Conservation (phyloP, 345 rosid genomes). For the Turnera subulata region DNA sequence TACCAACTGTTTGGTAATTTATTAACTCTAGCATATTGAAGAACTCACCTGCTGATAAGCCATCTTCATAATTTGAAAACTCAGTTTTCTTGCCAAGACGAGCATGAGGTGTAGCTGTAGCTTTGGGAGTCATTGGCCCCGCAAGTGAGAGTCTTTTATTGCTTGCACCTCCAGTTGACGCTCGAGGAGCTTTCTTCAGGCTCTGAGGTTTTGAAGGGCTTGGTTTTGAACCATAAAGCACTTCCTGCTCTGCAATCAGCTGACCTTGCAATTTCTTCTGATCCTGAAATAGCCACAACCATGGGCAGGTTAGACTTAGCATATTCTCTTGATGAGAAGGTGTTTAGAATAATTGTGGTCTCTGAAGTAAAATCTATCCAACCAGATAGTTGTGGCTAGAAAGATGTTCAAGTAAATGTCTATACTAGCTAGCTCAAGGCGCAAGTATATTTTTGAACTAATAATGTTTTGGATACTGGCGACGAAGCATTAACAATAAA, state of each 20-base stretch:
- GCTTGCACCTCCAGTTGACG: slow-evolving; percentile 72
- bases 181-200: slow-evolving; percentile 66
- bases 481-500: too few species aligned
- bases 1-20: slow-evolving; percentile 5
- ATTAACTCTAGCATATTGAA: slow-evolving; percentile 8
- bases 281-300: slow-evolving; percentile 40
- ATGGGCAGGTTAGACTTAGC: too few species aligned
- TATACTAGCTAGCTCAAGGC: too few species aligned
- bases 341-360: not conserved
- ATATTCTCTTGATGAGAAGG: not conserved
- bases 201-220: slow-evolving; percentile 84
- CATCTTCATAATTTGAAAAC: too few species aligned
- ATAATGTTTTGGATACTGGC: too few species aligned
- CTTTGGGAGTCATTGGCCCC: slow-evolving; percentile 52
- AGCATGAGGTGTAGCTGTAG: too few species aligned
- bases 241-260: slow-evolving; percentile 89
- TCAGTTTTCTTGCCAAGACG: too few species aligned
- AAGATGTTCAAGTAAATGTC: too few species aligned
- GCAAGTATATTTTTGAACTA: too few species aligned
- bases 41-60: slow-evolving; percentile 56
- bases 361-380: too few species aligned
- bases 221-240: slow-evolving; percentile 88
- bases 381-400: too few species aligned
- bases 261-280: slow-evolving; percentile 98
- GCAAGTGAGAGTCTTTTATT: slow-evolving; percentile 74